Conservation (phyloP, 345 rosid species). For the Cardamine occulta region DNA sequence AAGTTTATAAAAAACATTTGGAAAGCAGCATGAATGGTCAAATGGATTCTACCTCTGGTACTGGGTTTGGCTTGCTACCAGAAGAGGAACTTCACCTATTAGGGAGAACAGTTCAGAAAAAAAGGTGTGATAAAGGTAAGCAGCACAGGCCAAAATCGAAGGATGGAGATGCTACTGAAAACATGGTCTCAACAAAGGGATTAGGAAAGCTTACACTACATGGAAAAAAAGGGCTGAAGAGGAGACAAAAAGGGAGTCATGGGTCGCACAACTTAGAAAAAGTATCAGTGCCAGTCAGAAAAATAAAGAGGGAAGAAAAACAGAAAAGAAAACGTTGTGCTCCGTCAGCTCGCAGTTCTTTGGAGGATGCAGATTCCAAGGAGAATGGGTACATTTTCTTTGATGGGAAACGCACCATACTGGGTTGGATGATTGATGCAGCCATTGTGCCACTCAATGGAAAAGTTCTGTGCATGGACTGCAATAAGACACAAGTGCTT, state of each 20-base stretch:
- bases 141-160: conserved; percentile 34
- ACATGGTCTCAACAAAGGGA: conserved; percentile 43
- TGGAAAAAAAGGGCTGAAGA: conserved; percentile 42
- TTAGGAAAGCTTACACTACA: conserved; percentile 29
- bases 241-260: conserved; percentile 41
- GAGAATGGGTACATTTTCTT: conserved; percentile 62
- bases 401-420: conserved; percentile 77
- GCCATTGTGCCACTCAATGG: conserved; percentile 60
- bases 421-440: conserved; percentile 85
- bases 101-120: conserved; percentile 49
- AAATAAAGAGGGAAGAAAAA: conserved; percentile 52
- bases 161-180: conserved; percentile 37
- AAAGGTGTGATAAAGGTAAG: conserved; percentile 57
- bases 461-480: conserved; percentile 62
- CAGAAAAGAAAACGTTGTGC: conserved; percentile 65
- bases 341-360: conserved; percentile 68
- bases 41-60: conserved; percentile 50
- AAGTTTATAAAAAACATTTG: conserved; percentile 55
- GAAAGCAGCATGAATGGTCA: conserved; percentile 51
- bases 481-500: conserved; percentile 46
- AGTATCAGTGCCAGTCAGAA: conserved; percentile 41
- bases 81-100: conserved; percentile 70
- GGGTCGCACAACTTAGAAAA: conserved; percentile 21
- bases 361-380: conserved; percentile 51
- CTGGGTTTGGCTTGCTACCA: conserved; percentile 65